Evolutionary conservation across 495 filamentous ascomycete species (phyloP), one percentile per base, ranked within the genome.

Genomic region (Penicillium longicatenatum): DNA sequence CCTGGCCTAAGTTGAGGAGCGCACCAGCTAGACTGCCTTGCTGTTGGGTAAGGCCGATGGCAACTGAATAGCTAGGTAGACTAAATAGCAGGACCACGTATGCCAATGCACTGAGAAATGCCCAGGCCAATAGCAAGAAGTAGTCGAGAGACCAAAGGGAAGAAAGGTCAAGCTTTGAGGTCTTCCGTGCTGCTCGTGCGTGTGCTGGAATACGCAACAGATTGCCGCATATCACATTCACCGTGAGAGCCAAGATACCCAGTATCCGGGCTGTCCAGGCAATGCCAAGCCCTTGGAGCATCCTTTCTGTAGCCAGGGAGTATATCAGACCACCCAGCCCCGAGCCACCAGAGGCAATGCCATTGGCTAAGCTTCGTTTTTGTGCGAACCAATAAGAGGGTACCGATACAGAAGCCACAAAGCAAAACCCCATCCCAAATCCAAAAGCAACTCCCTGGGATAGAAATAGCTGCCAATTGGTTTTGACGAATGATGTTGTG

Each of bases 1-100:
- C 84, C 66, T 87, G 84, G 42, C 85, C 79, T 59, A 90, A 65
- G 60, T 87, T 92, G 57, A 92, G 77, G 24, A 92, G 71, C 0
- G 87, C 88, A 1, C 80, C 79, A 7, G 86, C 75, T n/a, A 87
- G 66, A 9, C 83, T 83, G 4, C 84, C 87, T 62, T 91, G 86
- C 9, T 71, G 68, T 1, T 80, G 69, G 5, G 75, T 74, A 21
- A 92, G 78, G 2, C 89, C 89, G 29, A 90, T 77, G 2, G 77
- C 74, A 21, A 74, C 66, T 6, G 69, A 63, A 51, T 67, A 77
- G 54, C 65, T 70, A 7, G 71, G 55, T 20, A 77, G 20, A 29
- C 56, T 58, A 29, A 52, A 58, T 16, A 58, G 29, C 21, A 56
- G 56, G 5, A 75, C 74, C 17, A 81, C 70, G 55, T 83, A 84